Conservation (phyloP, 257 asterid genomes). For the Jasminum sambac region DNA sequence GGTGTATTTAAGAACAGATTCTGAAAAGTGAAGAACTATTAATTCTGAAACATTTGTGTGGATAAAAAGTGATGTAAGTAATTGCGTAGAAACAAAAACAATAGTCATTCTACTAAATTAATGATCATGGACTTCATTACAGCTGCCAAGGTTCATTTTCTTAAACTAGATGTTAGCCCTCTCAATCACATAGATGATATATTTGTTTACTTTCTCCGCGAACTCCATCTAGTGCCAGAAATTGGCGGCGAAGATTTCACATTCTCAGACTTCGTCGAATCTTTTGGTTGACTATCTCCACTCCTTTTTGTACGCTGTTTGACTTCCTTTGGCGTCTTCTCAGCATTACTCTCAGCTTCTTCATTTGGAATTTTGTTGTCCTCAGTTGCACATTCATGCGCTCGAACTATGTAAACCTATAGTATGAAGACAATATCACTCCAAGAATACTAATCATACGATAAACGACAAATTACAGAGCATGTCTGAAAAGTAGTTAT, state of each 20-base stretch:
- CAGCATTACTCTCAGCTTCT: slow-evolving; percentile 36
- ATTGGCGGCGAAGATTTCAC: slow-evolving; percentile 31
- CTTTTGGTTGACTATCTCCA: slow-evolving; percentile 7
- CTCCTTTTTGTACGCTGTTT: slow-evolving; percentile 20
- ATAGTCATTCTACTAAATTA: too few relatives aligned
- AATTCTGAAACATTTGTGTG: too few relatives aligned
- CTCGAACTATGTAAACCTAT: slow-evolving; percentile 71
- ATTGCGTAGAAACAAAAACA: too few relatives aligned
- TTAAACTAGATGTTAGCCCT: neutral
- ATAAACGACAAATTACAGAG: neutral
- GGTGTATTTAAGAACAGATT: too few relatives aligned
- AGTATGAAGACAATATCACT: neutral
- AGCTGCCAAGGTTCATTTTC: neutral
- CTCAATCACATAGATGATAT: neutral
- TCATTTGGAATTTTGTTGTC: neutral
- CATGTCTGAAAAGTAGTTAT: too few relatives aligned
- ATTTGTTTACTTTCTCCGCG: slow-evolving; percentile 34
- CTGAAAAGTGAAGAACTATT: too few relatives aligned
- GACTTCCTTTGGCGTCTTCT: slow-evolving; percentile 31
- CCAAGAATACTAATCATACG: neutral
- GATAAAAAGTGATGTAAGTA: too few relatives aligned
- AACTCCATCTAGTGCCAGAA: slow-evolving; percentile 45
- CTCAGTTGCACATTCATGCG: slow-evolving; percentile 31
- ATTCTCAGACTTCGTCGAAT: slow-evolving; percentile 21
- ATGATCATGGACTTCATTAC: too few relatives aligned